Evolutionary conservation across 2,329 filamentous ascomycete genomes (phyloP).

Genomic region (Tolypocladium tropicale): DNA sequence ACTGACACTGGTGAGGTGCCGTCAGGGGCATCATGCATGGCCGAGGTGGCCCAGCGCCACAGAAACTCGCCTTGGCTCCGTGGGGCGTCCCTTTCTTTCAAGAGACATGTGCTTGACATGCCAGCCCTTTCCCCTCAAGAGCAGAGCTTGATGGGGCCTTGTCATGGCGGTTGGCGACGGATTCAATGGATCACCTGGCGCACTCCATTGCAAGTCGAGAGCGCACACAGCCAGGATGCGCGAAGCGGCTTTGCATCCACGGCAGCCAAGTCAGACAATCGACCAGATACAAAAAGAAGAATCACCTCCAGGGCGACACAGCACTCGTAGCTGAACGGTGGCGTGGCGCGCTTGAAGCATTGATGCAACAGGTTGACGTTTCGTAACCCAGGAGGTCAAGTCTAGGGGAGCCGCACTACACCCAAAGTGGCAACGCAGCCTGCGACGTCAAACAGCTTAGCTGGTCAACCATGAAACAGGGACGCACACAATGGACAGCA

Average conservation of each 20-base stretch:
- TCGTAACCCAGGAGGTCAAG: conserved; percentile 21
- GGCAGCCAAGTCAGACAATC: background rate
- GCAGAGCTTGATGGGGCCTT: background rate
- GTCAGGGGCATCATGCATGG: background rate
- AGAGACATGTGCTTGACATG: background rate
- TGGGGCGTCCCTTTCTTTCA: background rate
- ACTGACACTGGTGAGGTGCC: background rate
- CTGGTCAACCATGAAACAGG: background rate
- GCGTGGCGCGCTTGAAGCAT: conserved; percentile 30
- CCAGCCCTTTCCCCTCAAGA: background rate
- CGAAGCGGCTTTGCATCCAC: background rate
- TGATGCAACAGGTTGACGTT: conserved; percentile 36
- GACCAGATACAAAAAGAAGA: background rate
- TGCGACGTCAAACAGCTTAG: background rate
- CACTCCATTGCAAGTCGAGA: background rate
- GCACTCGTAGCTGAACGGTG: conserved; percentile 3
- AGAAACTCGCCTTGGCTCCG: background rate
- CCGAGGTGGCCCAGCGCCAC: background rate
- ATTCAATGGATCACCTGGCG: background rate
- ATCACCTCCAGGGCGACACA: background rate
- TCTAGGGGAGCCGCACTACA: conserved; percentile 3
- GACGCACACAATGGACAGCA: background rate
- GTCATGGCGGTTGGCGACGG: background rate
- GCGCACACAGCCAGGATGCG: too few relatives aligned
- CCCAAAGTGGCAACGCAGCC: background rate